Evolutionary conservation across 2,329 filamentous ascomycete genomes (phyloP), one percentile per base, ranked within the genome.

Genomic region (Colletotrichum eleusines): DNA sequence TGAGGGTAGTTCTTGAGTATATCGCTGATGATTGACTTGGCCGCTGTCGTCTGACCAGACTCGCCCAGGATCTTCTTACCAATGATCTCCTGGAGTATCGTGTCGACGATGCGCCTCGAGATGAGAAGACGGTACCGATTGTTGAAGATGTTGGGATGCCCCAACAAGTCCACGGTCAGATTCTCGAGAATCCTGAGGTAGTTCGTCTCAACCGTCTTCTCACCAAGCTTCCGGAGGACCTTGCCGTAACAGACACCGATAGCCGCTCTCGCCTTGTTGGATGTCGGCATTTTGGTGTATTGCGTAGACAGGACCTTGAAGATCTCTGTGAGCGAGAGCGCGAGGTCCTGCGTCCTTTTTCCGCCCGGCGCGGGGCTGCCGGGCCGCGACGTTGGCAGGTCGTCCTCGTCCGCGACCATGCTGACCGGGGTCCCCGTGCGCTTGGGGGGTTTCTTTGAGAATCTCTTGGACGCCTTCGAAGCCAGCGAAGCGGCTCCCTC

Each of bases 1-100:
- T 97, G 94, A 0, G 96, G 95, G 75, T 97, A 98, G 78, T 98
- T 96, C 79, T 97, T 98, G 59, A 99, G 86, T 55, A 98, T 87
- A 69, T 94, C 91, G 78, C 97, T 97, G 77, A 98, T 89, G 63
- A 99, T 82, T 72, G 90, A 89, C 76, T 91, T 94, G 8, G 94
- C 93, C 35, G 94, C 94, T 75, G 92, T 90, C 70, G 95, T 85
- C 77, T 98, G 95, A 9, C 94, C 95, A 18, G 93, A 94, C 80
- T 99, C 95, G 16, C 94, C 94, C 2, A 99, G 86, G 75, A 98
- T 92, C 74, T 91, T 90, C 69, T 88, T 88, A 11, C 94, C 94
- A 73, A 98, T 87, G 9, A 96, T 90, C 69, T 95, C 92, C 76
- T 97, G 94, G 14, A 99, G 84, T 58, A 98, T 88, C 46, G 92